Conservation (phyloP, 768 basidiomycete species). For the Phanerochaete carnosa region DNA sequence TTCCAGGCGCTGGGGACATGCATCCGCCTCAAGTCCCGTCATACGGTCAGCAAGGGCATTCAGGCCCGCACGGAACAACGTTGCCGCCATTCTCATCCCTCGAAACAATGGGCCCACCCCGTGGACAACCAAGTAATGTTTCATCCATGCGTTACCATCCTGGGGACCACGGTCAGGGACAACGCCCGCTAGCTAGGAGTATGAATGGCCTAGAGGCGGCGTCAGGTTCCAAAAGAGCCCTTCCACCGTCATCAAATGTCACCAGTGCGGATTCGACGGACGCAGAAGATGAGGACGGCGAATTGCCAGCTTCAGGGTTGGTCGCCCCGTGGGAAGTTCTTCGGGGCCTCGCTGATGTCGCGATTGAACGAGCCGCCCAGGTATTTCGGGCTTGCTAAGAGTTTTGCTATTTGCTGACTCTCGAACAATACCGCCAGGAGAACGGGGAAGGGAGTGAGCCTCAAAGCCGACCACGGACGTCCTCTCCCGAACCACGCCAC, state of each 20-base stretch:
- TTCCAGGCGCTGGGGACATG: slow-evolving; percentile 35
- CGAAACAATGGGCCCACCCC: slow-evolving; percentile 44
- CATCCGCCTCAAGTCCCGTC: slow-evolving; percentile 34
- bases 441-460: slow-evolving; percentile 76
- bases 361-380: slow-evolving; percentile 75
- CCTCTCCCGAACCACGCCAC: slow-evolving; percentile 64
- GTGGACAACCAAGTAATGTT: slow-evolving; percentile 36
- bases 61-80: slow-evolving; percentile 42
- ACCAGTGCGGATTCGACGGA: slow-evolving; percentile 83
- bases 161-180: slow-evolving; percentile 28
- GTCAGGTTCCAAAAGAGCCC: slow-evolving; percentile 55
- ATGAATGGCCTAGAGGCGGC: slow-evolving; percentile 21
- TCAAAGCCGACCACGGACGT: slow-evolving; percentile 69
- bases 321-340: slow-evolving; percentile 88
- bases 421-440: slow-evolving; percentile 42
- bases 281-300: slow-evolving; percentile 81
- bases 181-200: slow-evolving; percentile 13
- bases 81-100: slow-evolving; percentile 74
- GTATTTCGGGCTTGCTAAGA: slow-evolving; percentile 33
- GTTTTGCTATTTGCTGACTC: not conserved
- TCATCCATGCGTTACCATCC: slow-evolving; percentile 61
- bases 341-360: slow-evolving; percentile 76
- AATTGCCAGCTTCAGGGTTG: slow-evolving; percentile 75
- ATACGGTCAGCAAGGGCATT: slow-evolving; percentile 26
- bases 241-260: slow-evolving; percentile 60